Evolutionary conservation across 2,329 filamentous ascomycete species (phyloP), one percentile per base, ranked within the genome.

Genomic region (Cytospora piceae): DNA sequence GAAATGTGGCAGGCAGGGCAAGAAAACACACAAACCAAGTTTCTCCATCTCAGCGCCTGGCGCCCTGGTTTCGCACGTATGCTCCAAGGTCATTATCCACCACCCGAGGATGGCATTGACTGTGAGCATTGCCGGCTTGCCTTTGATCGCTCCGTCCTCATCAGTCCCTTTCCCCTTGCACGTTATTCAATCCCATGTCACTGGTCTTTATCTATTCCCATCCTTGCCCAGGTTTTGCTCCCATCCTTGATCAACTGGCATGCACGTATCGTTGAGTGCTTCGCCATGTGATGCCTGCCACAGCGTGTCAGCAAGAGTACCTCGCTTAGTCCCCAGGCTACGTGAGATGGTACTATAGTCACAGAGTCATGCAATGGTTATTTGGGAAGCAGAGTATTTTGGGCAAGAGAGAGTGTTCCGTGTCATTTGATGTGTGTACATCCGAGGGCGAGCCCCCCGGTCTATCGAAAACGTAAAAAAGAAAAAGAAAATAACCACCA

Each of bases 231-330:
- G 8, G 11, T 5, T 34, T 11, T 34, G 4, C 32, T 12, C 32
- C 32, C 32, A 34, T 34, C 32, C 11, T 34, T 11, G 32, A 34
- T 34, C 32, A 34, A 11, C 32, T 12, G 71, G 0, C 71, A 74
- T 14, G 72, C 73, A 34, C 74, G 74, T 37, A 67, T 24, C 2
- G 73, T 74, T 29, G 68, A 65, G 9, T 5, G 56, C 27, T 2
- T 31, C 17, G 37, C 57, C 37, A 20, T 64, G 57, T 31, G 22
- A 34, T 4, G 55, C 53, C 52, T 55, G 57, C 31, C 9, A n/a
- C 22, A 14, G 6, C 7, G 24, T 60, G 24, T 64, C 56, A 24
- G 46, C 20, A 15, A 60, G 34, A 31, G 63, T 61, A n/a, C 62
- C 32, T 3, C 46, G 42, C 14, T 60, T 15, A 53, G 12, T 14